These are phyloP conservation scores for Penicillium sp. DNA, from an alignment of 2,329 filamentous ascomycete species.

Conservation along the genomic window DNA sequence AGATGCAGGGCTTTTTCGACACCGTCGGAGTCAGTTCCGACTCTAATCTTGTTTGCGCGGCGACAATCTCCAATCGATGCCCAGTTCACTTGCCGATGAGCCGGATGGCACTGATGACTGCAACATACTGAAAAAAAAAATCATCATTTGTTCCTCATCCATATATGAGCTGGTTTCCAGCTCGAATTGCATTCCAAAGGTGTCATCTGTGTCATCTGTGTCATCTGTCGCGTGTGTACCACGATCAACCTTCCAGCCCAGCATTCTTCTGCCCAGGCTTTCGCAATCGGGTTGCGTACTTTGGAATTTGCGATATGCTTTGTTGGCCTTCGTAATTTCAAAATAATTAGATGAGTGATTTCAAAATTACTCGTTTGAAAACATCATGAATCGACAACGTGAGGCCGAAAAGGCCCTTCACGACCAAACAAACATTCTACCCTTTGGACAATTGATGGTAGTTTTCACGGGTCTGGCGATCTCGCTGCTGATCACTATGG, in stretches of 20 bases:
- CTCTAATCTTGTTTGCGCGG: constrained; percentile 8
- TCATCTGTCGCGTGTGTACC: not conserved
- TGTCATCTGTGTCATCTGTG: not conserved
- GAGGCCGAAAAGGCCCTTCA: constrained; percentile 48
- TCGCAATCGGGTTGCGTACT: not conserved
- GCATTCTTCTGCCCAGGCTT: not conserved
- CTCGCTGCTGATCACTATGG: constrained; percentile 55
- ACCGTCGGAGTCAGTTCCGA: constrained; percentile 21
- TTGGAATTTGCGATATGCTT: not conserved
- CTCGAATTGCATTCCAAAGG: not conserved
- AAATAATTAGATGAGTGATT: not conserved
- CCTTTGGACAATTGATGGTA: constrained; percentile 44
- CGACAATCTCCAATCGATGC: constrained; percentile 18
- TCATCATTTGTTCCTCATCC: constrained; percentile 3
- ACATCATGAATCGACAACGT: constrained; percentile 32
- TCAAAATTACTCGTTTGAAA: not conserved
- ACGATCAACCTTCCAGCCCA: constrained; percentile 3
- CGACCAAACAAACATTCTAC: constrained; percentile 59
- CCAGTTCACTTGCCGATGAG: constrained; percentile 16
- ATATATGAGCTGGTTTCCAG: not conserved
- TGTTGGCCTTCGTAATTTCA: not conserved
- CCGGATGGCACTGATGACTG: constrained; percentile 10
- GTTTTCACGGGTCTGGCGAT: constrained; percentile 55
- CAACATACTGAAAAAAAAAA: constrained; percentile 3
- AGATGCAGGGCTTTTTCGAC: constrained; percentile 8